Conservation (phyloP, 805 yeast species). For the Lipomyces starkeyi region DNA sequence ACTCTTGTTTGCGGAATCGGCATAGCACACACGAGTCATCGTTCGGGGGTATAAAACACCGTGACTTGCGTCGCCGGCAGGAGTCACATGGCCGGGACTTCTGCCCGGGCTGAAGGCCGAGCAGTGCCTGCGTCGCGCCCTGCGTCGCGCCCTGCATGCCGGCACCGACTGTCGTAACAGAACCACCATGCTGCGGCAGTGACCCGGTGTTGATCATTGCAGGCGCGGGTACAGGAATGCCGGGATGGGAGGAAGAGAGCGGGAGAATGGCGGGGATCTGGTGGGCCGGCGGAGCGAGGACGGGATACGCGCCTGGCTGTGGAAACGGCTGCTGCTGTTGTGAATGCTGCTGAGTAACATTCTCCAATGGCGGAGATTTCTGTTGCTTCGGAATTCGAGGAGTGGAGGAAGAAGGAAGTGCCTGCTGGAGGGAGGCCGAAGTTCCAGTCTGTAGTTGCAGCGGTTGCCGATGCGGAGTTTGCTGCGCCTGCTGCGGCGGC, state of each 20-base stretch:
- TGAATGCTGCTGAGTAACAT: slow-evolving; percentile 11
- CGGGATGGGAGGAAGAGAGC: slow-evolving; percentile 6
- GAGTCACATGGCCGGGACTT: slow-evolving; percentile 73
- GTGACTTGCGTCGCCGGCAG: slow-evolving; percentile 78
- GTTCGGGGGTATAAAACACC: slow-evolving; percentile 74
- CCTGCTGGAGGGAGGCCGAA: not conserved
- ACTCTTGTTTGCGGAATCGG: slow-evolving; percentile 80
- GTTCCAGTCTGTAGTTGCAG: slow-evolving; percentile 8
- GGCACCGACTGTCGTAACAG: slow-evolving; percentile 9
- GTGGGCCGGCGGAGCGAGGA: not conserved
- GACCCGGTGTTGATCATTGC: not conserved
- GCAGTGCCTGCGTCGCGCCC: slow-evolving; percentile 16
- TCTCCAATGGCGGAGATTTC: not conserved
- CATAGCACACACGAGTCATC: slow-evolving; percentile 60
- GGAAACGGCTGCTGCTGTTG: not conserved
- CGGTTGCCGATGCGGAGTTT: slow-evolving; percentile 1
- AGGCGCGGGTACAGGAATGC: not conserved
- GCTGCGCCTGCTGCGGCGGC: slow-evolving; percentile 20
- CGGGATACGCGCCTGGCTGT: not conserved
- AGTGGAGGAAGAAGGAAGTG: not conserved
- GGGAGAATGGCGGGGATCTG: slow-evolving; percentile 4
- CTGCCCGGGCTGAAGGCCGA: slow-evolving; percentile 25
- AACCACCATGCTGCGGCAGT: slow-evolving; percentile 11
- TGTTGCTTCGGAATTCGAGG: not conserved
- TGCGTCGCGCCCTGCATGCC: slow-evolving; percentile 18